Base-by-base conservation (phyloP, 495 filamentous ascomycete species). In the Copromyces sp. region DNA sequence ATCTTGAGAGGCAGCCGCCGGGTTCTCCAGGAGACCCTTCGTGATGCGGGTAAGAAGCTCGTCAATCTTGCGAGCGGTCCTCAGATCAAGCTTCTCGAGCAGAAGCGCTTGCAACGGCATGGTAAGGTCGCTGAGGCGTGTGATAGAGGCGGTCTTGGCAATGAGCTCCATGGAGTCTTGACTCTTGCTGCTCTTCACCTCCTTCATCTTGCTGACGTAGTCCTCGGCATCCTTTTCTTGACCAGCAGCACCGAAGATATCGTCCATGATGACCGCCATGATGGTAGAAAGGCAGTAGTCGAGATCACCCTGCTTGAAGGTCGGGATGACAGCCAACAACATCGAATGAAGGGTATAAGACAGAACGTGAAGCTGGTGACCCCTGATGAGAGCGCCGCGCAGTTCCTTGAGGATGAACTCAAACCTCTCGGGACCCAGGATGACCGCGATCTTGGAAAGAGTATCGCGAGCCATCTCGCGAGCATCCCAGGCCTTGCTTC, bases 181-280 rank as follows among this genome's bases (percentile, higher is more conserved):
- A 78, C 94, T 97, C 83, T 97, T 98, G 85, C 92, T 98, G 78
- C 92, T 94, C 84, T 97, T 98, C 24, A 98, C 91, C 83, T 99
- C 95, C 81, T 93, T 96, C 92, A 97, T 97, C 77, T 93, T 90
- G 81, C 92, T 97, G 71, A 91, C 88, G 78, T 99, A 99, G 59
- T 94, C 95, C 75, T 95, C 94, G 0, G 95, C 94, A 76, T 99
- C 95, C 79, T 99, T 99, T 77, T 99, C 95, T 82, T 95, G 90
- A 16, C 95, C 95, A n/a, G 91, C 90, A n/a, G 88, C 89, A 20
- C 95, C 95, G 79, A 99, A 99, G 14, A 94, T 96, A 78, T 98
- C 96, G 75, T 99, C 95, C 93, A 98, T 96, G 69, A 98, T 91
- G 53, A 99, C 87, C 4, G 89, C 85, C 59, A 93, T 88, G 47